phyloP scores from a whole-genome alignment of 2,329 filamentous ascomycete genomes.

The Diaporthe velutina region DNA sequence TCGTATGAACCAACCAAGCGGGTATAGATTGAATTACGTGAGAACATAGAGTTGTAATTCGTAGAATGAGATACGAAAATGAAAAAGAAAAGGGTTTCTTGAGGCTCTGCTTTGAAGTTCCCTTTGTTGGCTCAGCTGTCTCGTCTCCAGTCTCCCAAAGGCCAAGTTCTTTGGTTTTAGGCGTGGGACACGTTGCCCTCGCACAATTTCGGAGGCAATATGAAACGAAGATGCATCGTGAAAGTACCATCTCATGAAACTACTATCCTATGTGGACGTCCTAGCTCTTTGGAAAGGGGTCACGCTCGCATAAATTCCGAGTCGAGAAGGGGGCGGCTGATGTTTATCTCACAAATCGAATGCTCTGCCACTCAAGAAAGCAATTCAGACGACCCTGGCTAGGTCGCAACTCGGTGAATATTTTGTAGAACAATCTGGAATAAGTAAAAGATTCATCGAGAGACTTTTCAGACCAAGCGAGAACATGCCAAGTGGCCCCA shows the following conservation, averaged over 20 bases:
- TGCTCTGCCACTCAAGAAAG: background rate
- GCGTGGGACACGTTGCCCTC: too few species aligned
- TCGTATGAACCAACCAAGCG: too few species aligned
- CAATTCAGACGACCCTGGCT: background rate
- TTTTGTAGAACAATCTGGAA: too few species aligned
- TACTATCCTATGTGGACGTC: background rate
- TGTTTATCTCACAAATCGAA: background rate
- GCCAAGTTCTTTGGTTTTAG: background rate
- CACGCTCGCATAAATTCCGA: too few species aligned
- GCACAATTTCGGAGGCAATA: background rate
- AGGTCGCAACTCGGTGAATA: background rate
- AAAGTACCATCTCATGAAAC: too few species aligned
- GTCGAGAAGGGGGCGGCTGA: background rate
- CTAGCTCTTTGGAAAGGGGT: background rate
- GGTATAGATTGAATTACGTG: too few species aligned
- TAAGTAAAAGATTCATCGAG: background rate
- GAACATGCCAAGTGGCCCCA: background rate
- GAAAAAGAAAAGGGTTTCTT: too few species aligned
- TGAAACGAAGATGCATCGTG: background rate
- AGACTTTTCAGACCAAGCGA: background rate
- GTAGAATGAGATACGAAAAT: too few species aligned
- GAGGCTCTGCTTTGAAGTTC: background rate
- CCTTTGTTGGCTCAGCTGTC: background rate
- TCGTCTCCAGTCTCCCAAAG: background rate
- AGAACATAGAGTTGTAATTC: too few species aligned